A percentile compares a stretch with the other conserved stretches of the same genome.
These are phyloP conservation scores for Rhodotorula sphaerocarpa DNA, from an alignment of 768 basidiomycete genomes.

Conservation along the genomic window DNA sequence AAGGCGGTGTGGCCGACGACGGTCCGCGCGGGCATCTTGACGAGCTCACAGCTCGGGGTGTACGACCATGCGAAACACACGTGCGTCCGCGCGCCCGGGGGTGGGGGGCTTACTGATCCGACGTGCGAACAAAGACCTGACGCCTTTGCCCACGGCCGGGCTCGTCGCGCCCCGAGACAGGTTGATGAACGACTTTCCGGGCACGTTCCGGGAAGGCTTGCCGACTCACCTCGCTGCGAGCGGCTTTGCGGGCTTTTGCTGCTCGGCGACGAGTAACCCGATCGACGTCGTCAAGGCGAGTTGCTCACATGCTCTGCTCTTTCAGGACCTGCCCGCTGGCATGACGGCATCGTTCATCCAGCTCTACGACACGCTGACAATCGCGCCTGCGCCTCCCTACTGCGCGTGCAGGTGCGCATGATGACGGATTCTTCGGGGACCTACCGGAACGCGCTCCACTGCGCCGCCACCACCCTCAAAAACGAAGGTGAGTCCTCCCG, in stretches of 20 bases:
- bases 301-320: background rate
- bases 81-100: background rate
- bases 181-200: conserved; percentile 32
- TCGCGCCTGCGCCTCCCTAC: too few species aligned
- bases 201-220: conserved; percentile 35
- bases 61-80: conserved; percentile 37
- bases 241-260: conserved; percentile 38
- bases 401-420: conserved; percentile 34
- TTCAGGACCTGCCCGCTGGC: too few species aligned
- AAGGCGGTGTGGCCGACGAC: conserved; percentile 35
- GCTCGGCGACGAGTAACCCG: conserved; percentile 31
- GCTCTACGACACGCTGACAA: too few species aligned
- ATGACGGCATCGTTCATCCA: too few species aligned
- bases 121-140: too few species aligned
- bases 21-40: conserved; percentile 37
- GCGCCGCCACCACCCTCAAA: conserved; percentile 28
- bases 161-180: too few species aligned
- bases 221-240: conserved; percentile 34
- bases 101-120: too few species aligned
- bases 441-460: conserved; percentile 30
- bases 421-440: conserved; percentile 36
- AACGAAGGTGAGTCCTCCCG: conserved; percentile 37
- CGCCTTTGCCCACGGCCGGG: too few species aligned
- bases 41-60: conserved; percentile 32
- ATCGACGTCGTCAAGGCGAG: conserved; percentile 33